Evolutionary conservation across 352 stramenopile species (phyloP).

Genomic region (Phytophthora cryptogea): DNA sequence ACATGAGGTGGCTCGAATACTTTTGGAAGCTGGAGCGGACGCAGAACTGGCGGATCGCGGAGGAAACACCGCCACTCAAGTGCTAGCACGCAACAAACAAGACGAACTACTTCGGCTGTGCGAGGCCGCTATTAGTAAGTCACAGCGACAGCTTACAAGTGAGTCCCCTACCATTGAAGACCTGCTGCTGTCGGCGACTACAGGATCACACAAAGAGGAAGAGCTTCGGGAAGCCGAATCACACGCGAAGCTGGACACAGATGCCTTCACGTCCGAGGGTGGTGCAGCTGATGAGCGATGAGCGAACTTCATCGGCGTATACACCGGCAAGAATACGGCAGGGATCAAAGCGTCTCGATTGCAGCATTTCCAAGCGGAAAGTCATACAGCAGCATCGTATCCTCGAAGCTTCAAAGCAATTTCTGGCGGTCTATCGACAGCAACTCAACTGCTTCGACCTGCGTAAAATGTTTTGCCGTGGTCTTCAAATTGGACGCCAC

Average conservation of each 20-base stretch:
- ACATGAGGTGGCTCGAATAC: slow-evolving; percentile 41
- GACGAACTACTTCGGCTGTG: slow-evolving; percentile 55
- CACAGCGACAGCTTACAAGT: slow-evolving; percentile 13
- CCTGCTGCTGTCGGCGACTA: slow-evolving; percentile 1
- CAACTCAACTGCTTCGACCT: too few relatives aligned
- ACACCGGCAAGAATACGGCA: too few relatives aligned
- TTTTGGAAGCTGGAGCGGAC: slow-evolving; percentile 51
- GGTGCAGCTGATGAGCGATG: slow-evolving; percentile 9
- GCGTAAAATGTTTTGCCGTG: too few relatives aligned
- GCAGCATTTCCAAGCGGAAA: too few relatives aligned
- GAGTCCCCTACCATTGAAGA: slow-evolving; percentile 19
- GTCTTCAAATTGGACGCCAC: too few relatives aligned
- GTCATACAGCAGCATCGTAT: too few relatives aligned
- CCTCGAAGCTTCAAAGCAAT: too few relatives aligned
- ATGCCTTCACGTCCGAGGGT: background rate
- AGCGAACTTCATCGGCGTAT: background rate
- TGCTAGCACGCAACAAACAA: slow-evolving; percentile 57
- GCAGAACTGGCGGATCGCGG: slow-evolving; percentile 50
- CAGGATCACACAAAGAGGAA: slow-evolving; percentile 24
- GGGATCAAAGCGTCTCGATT: too few relatives aligned
- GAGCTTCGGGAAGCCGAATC: slow-evolving; percentile 27
- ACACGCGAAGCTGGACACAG: slow-evolving; percentile 2
- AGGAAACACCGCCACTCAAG: slow-evolving; percentile 49
- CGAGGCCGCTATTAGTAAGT: slow-evolving; percentile 24
- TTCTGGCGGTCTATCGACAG: too few relatives aligned